Evolutionary conservation across 106 monocot species (phyloP).

Genomic region (Dioscorea zingiberensis): DNA sequence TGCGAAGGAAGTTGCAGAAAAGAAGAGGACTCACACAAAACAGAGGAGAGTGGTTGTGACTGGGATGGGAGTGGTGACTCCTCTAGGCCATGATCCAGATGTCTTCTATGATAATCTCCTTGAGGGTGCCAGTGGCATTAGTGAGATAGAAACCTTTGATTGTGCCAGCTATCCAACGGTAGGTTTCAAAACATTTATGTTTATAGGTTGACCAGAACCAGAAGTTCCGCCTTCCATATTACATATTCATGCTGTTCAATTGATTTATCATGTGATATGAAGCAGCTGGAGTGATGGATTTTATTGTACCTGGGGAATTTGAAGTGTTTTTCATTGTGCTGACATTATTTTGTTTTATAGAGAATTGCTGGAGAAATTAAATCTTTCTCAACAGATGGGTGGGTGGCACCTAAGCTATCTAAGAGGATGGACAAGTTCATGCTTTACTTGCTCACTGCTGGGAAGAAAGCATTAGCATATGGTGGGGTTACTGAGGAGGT

Average conservation of each 20-base stretch:
- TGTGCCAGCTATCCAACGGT: conserved; percentile 51
- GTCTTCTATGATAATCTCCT: conserved; percentile 44
- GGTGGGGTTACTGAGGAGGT: conserved; percentile 65
- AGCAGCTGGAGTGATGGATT: too few species aligned
- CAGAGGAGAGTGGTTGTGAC: conserved; percentile 89
- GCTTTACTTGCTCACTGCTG: conserved; percentile 74
- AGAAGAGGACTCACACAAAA: conserved; percentile 41
- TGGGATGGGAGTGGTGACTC: conserved; percentile 90
- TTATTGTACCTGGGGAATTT: too few species aligned
- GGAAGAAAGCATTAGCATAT: conserved; percentile 66
- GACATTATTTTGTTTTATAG: conserved; percentile 15
- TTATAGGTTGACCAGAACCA: too few species aligned
- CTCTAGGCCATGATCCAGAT: conserved; percentile 87
- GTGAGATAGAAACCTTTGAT: conserved; percentile 74
- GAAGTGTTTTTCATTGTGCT: too few species aligned
- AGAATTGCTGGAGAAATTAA: conserved; percentile 87
- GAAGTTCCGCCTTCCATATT: too few species aligned
- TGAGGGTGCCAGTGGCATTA: conserved; percentile 31
- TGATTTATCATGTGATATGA: too few species aligned
- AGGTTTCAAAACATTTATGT: not conserved
- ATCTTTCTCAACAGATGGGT: conserved; percentile 72
- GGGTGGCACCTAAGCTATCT: conserved; percentile 67
- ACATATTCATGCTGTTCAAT: too few species aligned
- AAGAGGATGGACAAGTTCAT: conserved; percentile 85
- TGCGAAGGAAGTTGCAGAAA: conserved; percentile 43